Conservation (phyloP, 495 filamentous ascomycete genomes). For the Mycothermus thermophilus region DNA sequence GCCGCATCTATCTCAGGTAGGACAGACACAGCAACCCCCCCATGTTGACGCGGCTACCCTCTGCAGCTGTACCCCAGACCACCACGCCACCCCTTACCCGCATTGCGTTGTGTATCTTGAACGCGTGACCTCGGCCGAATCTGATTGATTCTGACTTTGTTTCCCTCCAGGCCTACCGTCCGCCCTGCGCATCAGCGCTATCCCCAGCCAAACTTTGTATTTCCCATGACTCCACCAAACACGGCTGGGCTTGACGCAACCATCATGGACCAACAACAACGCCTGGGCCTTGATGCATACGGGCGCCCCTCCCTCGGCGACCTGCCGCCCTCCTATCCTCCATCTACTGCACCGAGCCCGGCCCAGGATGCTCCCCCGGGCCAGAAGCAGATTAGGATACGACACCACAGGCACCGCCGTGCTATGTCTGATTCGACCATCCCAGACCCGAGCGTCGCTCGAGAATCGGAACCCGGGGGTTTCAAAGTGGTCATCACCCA, state of each 20-base stretch:
- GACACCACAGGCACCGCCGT: constrained; percentile 29
- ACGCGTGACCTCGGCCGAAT: no score
- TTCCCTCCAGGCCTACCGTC: constrained; percentile 40
- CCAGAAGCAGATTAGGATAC: constrained; percentile 17
- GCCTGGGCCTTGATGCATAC: constrained; percentile 23
- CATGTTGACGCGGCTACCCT: no score
- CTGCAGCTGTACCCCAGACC: neutral
- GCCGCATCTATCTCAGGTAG: constrained; percentile 88
- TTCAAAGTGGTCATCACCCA: constrained; percentile 80
- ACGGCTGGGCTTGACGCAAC: constrained; percentile 37
- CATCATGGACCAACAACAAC: neutral
- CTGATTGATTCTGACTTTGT: no score
- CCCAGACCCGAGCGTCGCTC: constrained; percentile 31
- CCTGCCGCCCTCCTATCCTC: constrained; percentile 28
- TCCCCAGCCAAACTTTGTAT: constrained; percentile 44
- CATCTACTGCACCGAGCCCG: constrained; percentile 19
- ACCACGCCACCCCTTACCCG: no score
- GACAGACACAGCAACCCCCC: constrained; percentile 12
- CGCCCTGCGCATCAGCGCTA: constrained; percentile 44
- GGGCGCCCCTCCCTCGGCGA: constrained; percentile 18
- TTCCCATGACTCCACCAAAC: constrained; percentile 43
- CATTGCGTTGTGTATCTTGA: no score
- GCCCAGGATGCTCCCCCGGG: constrained; percentile 13
- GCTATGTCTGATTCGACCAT: constrained; percentile 37
- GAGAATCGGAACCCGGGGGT: constrained; percentile 47